Base-by-base conservation (phyloP, 2,329 filamentous ascomycete species). In the Aspergillus intermedius region DNA sequence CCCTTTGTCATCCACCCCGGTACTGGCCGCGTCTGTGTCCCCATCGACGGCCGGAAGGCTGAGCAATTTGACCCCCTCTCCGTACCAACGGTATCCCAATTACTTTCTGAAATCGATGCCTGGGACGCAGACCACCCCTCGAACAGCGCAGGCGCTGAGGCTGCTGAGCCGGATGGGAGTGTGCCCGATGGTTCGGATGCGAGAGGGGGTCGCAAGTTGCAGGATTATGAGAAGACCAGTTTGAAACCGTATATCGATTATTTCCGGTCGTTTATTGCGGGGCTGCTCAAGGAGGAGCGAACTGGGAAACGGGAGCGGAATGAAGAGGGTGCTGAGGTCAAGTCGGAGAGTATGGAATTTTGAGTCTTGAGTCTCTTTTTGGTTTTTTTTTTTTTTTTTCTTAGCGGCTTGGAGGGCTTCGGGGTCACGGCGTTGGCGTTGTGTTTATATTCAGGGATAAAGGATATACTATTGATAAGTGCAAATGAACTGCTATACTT, bases 171-270 rank as follows among this genome's bases (percentile, higher is more conserved):
- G 0, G 62, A 68, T 34, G 63, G 58, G 4, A 73, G 62, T 35
- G 51, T 56, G 1, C 49, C 55, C 13, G 58, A 62, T 41, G 63
- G 59, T 15, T 60, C 61, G 3, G 63, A 75, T 30, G 56, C 58
- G 9, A 61, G 61, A 37, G 63, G 57, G 47, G 66, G 61, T 44
- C 65, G 66, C 48, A 81, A 77, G 60, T 61, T 87, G 43, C 80
- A 85, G 57, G 93, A 98, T 64, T 97, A 91, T 84, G 91, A 98
- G 72, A 98, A 97, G 81, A 98, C 93, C 21, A 89, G 88, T 56
- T 70, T 98, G 63, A 95, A 87, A 73, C 89, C 90, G 7, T 97
- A 95, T 65, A 83, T 97, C 32, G 91, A 97, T 49, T 84, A 86
- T 58, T 97, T 98, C 70, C 80, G 87, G 57, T 79, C 77, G 0